Conservation (phyloP, 768 basidiomycete species). For the Podaxis mareebaensis region DNA sequence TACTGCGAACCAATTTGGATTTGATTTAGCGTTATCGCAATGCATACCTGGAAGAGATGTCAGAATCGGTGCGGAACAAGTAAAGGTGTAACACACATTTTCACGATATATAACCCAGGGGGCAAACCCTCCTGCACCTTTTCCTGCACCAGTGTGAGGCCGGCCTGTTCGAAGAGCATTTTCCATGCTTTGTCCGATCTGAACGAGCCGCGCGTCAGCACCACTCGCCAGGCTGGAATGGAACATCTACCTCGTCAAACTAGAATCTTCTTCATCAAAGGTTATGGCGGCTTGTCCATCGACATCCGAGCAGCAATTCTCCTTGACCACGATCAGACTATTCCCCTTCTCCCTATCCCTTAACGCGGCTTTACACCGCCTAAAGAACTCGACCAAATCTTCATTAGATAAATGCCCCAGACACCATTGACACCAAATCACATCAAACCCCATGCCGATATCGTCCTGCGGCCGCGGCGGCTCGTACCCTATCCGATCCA, state of each 20-base stretch:
- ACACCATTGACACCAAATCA: conserved; percentile 98
- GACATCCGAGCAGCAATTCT: conserved; percentile 76
- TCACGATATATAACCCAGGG: conserved; percentile 77
- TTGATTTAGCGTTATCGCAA: conserved; percentile 37
- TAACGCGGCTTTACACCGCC: conserved; percentile 60
- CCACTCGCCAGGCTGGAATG: not conserved
- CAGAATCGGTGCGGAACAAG: not conserved
- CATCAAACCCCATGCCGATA: conserved; percentile 73
- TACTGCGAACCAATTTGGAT: not conserved
- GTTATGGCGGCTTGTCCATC: conserved; percentile 51
- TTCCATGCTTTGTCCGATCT: conserved; percentile 90
- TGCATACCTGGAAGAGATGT: conserved; percentile 49
- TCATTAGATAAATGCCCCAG: conserved; percentile 79
- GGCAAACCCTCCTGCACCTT: conserved; percentile 85
- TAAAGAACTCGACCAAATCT: conserved; percentile 79
- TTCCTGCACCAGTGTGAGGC: conserved; percentile 69
- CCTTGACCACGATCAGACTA: conserved; percentile 86
- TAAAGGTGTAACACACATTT: conserved; percentile 59
- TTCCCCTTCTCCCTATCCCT: conserved; percentile 34
- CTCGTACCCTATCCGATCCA: conserved; percentile 71
- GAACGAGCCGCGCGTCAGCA: conserved; percentile 3
- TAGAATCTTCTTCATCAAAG: conserved; percentile 89
- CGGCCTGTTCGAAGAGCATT: conserved; percentile 69
- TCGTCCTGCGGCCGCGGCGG: conserved; percentile 43
- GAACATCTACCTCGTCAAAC: conserved; percentile 71